Evolutionary conservation across 2,329 filamentous ascomycete genomes (phyloP).

Genomic region (Chlorencoelia australis): DNA sequence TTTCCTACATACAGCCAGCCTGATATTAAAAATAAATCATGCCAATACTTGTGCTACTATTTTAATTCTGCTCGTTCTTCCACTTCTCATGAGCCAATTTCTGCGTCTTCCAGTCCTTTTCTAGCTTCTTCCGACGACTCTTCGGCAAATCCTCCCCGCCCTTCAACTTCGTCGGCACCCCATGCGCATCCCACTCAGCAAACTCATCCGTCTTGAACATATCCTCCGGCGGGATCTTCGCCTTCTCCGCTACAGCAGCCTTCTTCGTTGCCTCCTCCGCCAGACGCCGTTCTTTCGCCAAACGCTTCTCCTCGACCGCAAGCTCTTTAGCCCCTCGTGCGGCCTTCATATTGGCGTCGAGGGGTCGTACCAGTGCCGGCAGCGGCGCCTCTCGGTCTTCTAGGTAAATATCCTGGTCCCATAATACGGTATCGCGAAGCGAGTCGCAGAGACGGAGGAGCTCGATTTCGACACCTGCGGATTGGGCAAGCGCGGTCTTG

Average conservation of each 20-base stretch:
- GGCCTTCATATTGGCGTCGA: slow-evolving; percentile 60
- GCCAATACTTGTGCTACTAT: too few relatives aligned
- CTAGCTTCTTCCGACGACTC: slow-evolving; percentile 68
- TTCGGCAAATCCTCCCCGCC: slow-evolving; percentile 76
- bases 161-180: slow-evolving; percentile 66
- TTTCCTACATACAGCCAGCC: too few relatives aligned
- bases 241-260: slow-evolving; percentile 39
- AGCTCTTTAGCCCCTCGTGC: slow-evolving; percentile 50
- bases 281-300: slow-evolving; percentile 51
- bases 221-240: slow-evolving; percentile 42
- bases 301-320: slow-evolving; percentile 48
- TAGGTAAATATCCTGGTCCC: slow-evolving; percentile 75
- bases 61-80: too few relatives aligned
- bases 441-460: slow-evolving; percentile 63
- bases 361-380: slow-evolving; percentile 25
- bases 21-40: too few relatives aligned
- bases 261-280: slow-evolving; percentile 40
- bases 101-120: slow-evolving; percentile 84
- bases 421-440: slow-evolving; percentile 72
- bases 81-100: slow-evolving; percentile 72
- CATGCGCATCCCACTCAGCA: slow-evolving; percentile 72
- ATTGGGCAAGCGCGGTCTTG: slow-evolving; percentile 39
- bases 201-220: slow-evolving; percentile 54
- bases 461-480: slow-evolving; percentile 46
- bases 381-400: slow-evolving; percentile 52